Percentiles rank a stretch among this genome's conserved stretches.
These are phyloP conservation scores for Colletotrichum paranaense DNA, from an alignment of 2,329 filamentous ascomycete species.

Conservation along the genomic window DNA sequence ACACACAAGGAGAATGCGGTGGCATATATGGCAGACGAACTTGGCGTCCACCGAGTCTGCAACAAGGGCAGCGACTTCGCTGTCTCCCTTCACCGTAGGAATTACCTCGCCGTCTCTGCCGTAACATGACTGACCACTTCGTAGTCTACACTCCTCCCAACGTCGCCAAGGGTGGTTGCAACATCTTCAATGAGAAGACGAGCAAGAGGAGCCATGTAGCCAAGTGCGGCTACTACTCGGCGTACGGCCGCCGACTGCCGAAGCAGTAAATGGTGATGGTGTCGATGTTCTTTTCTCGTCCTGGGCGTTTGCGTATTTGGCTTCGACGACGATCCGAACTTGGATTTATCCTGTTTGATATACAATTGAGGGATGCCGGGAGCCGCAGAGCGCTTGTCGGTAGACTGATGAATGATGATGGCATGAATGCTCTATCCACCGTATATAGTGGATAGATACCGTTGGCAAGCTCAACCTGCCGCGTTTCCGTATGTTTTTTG, in stretches of 20 bases:
- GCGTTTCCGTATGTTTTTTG: constrained; percentile 11
- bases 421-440: constrained; percentile 26
- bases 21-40: constrained; percentile 91
- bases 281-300: constrained; percentile 6
- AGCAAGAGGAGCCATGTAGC: constrained; percentile 78
- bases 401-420: constrained; percentile 27
- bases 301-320: constrained; percentile 10
- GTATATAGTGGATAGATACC: constrained; percentile 11
- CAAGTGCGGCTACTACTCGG: constrained; percentile 79
- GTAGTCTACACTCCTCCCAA: constrained; percentile 88
- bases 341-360: constrained; percentile 22
- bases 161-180: constrained; percentile 83
- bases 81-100: constrained; percentile 76
- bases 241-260: constrained; percentile 61
- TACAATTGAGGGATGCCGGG: constrained; percentile 11
- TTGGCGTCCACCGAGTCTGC: constrained; percentile 85
- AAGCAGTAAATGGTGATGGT: constrained; percentile 44
- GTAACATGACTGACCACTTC: constrained; percentile 23
- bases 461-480: constrained; percentile 33
- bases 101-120: background rate
- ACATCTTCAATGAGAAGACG: constrained; percentile 82
- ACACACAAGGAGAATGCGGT: constrained; percentile 78
- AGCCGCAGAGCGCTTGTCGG: constrained; percentile 27
- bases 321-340: constrained; percentile 12
- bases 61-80: constrained; percentile 82